These are phyloP conservation scores for Betula pendula DNA, from an alignment of 306 rosid genomes.

Conservation along the genomic window DNA sequence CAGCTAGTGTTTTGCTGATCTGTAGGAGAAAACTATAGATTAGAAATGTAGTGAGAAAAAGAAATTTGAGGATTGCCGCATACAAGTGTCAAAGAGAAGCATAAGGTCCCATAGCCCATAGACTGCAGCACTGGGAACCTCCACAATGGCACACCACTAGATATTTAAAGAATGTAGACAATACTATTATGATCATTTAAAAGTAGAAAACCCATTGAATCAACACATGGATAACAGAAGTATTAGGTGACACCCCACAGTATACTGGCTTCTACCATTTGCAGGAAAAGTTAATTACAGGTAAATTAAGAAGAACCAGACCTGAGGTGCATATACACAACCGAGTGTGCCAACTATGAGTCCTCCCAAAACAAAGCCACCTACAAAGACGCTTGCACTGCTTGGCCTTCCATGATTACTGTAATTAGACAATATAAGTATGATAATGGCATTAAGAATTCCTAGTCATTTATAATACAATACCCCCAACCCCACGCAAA, in stretches of 20 bases:
- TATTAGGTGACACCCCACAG: slow-evolving; percentile 13
- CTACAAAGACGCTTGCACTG: slow-evolving; percentile 78
- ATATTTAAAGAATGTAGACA: not conserved
- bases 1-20: slow-evolving; percentile 90
- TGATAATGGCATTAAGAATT: slow-evolving; percentile 27
- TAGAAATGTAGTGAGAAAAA: slow-evolving; percentile 20
- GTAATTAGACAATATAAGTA: slow-evolving; percentile 35
- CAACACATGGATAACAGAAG: slow-evolving; percentile 6
- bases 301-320: slow-evolving; percentile 10
- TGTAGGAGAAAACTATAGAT: slow-evolving; percentile 32
- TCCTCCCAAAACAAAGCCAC: slow-evolving; percentile 96
- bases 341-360: slow-evolving; percentile 86
- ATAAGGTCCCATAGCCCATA: not conserved
- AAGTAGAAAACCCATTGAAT: not conserved
- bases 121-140: not conserved
- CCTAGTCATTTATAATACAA: slow-evolving; percentile 2
- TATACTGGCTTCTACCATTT: slow-evolving; percentile 18
- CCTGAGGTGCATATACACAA: slow-evolving; percentile 99
- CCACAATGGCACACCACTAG: not conserved
- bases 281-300: slow-evolving; percentile 15
- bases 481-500: not conserved
- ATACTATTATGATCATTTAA: not conserved
- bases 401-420: slow-evolving; percentile 71
- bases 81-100: slow-evolving; percentile 11
- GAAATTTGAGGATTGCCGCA: slow-evolving; percentile 9